These are phyloP conservation scores for Schwanniomyces polymorphus DNA, from an alignment of 805 yeast genomes.

Conservation along the genomic window DNA sequence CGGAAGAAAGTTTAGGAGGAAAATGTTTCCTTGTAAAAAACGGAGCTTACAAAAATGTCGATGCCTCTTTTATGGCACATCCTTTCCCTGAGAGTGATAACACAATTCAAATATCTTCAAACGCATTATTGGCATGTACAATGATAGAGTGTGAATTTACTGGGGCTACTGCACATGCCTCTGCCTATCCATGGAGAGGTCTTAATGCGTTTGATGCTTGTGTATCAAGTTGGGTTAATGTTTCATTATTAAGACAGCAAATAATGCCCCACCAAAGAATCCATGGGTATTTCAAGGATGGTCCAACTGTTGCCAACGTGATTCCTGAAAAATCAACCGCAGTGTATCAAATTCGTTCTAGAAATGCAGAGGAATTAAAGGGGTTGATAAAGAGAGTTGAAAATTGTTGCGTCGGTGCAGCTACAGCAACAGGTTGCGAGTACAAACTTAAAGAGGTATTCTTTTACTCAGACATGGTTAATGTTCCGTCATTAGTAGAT, in stretches of 20 bases:
- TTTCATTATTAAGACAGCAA: constrained; percentile 25
- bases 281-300: constrained; percentile 19
- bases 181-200: constrained; percentile 26
- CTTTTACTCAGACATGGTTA: constrained; percentile 19
- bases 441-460: constrained; percentile 27
- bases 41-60: constrained; percentile 22
- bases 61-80: constrained; percentile 24
- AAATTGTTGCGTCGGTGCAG: constrained; percentile 22
- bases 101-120: constrained; percentile 7
- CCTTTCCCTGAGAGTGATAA: constrained; percentile 9
- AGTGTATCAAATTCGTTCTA: constrained; percentile 13
- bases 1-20: constrained; percentile 28
- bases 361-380: constrained; percentile 12
- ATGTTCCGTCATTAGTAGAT: constrained; percentile 8
- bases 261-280: constrained; percentile 19
- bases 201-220: constrained; percentile 28
- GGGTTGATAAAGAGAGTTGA: constrained; percentile 20
- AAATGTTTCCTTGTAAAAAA: constrained; percentile 18
- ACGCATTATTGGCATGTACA: constrained; percentile 13
- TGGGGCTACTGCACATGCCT: constrained; percentile 26
- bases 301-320: constrained; percentile 22
- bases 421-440: constrained; percentile 29
- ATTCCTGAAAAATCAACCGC: constrained; percentile 19
- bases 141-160: constrained; percentile 14
- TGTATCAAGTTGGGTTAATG: constrained; percentile 19